phyloP scores from a whole-genome alignment of 805 yeast genomes.

The Suhomyces vadensis region DNA sequence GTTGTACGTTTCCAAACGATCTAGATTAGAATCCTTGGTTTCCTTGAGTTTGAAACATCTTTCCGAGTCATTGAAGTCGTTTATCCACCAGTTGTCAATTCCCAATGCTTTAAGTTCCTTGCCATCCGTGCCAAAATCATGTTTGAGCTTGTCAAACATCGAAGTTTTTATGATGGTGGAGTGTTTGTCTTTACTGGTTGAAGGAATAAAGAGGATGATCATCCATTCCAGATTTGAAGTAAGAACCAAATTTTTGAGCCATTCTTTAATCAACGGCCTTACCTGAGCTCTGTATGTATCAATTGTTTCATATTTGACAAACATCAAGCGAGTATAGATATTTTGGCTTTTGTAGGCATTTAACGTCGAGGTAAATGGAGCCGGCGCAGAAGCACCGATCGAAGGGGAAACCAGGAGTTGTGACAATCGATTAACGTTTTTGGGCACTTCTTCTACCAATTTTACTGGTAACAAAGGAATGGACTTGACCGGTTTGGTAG shows the following conservation, averaged over 20 bases:
- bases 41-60: slow-evolving; percentile 44
- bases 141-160: slow-evolving; percentile 52
- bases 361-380: neutral
- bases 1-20: slow-evolving; percentile 53
- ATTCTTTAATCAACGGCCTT: slow-evolving; percentile 77
- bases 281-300: slow-evolving; percentile 80
- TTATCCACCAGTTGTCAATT: slow-evolving; percentile 5
- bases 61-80: slow-evolving; percentile 20
- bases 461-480: slow-evolving; percentile 58
- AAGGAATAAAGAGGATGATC: slow-evolving; percentile 53
- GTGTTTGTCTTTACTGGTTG: slow-evolving; percentile 33
- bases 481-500: slow-evolving; percentile 58
- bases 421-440: slow-evolving; percentile 7
- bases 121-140: slow-evolving; percentile 50
- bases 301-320: slow-evolving; percentile 62
- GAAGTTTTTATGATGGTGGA: slow-evolving; percentile 46
- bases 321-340: slow-evolving; percentile 66
- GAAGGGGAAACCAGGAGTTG: slow-evolving; percentile 13
- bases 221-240: slow-evolving; percentile 57
- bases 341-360: slow-evolving; percentile 18
- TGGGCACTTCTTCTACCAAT: slow-evolving; percentile 60
- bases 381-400: neutral
- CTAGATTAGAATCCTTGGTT: slow-evolving; percentile 32
- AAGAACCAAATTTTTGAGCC: slow-evolving; percentile 55
- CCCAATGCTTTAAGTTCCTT: slow-evolving; percentile 27